Evolutionary conservation across 176 grass and related monocot species (phyloP).

Genomic region (Urochloa ruziziensis): DNA sequence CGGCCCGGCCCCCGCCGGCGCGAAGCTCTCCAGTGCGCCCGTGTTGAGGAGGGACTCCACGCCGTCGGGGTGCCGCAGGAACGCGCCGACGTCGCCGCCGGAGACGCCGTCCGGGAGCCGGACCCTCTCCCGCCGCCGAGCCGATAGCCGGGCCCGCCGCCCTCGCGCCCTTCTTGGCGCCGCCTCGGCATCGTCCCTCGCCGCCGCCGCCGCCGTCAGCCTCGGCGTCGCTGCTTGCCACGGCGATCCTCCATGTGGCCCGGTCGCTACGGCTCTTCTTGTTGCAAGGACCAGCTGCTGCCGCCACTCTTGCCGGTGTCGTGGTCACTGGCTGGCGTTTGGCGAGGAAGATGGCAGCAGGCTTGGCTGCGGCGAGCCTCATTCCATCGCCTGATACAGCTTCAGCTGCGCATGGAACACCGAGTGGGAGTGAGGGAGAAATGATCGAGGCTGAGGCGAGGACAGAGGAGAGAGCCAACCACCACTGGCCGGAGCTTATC

Average conservation of each 20-base stretch:
- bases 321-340: neutral
- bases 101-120: slow-evolving; percentile 38
- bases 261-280: neutral
- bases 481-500: slow-evolving; percentile 37
- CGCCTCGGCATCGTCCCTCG: neutral
- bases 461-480: neutral
- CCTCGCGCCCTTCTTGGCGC: neutral
- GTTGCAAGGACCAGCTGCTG: slow-evolving; percentile 20
- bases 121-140: slow-evolving; percentile 43
- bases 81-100: slow-evolving; percentile 41
- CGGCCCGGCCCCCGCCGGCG: slow-evolving; percentile 7
- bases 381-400: slow-evolving; percentile 40
- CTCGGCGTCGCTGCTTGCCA: neutral
- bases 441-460: neutral
- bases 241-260: slow-evolving; percentile 15
- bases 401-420: slow-evolving; percentile 12
- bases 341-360: neutral
- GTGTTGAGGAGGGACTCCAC: slow-evolving; percentile 83
- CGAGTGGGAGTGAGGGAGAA: neutral
- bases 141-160: slow-evolving; percentile 37
- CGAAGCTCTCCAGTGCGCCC: slow-evolving; percentile 68
- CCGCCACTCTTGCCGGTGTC: neutral
- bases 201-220: neutral
- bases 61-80: slow-evolving; percentile 62
- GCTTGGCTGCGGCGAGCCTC: slow-evolving; percentile 27